Conservation (phyloP, 2,329 filamentous ascomycete species). For the Zymoseptoria tritici region DNA sequence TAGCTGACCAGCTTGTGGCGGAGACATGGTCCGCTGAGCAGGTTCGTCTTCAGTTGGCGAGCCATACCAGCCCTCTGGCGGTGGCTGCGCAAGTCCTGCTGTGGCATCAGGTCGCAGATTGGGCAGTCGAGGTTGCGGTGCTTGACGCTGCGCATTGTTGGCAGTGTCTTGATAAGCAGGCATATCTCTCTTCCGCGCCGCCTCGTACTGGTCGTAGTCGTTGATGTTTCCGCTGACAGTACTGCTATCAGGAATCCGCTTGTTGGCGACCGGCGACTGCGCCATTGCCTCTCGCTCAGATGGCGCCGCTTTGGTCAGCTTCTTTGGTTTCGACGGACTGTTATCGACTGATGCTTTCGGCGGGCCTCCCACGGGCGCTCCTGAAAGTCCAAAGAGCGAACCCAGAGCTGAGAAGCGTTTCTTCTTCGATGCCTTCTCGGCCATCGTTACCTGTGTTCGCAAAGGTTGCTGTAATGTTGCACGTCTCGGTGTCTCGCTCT, state of each 20-base stretch:
- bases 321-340: slow-evolving; percentile 24
- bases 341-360: slow-evolving; percentile 14
- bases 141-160: not conserved
- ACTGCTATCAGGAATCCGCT: not conserved
- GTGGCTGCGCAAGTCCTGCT: not conserved
- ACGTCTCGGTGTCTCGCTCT: not conserved
- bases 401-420: slow-evolving; percentile 41
- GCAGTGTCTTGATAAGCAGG: slow-evolving; percentile 5
- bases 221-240: slow-evolving; percentile 7
- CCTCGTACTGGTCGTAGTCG: slow-evolving; percentile 17
- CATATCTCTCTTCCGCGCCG: slow-evolving; percentile 13
- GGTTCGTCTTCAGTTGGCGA: slow-evolving; percentile 4
- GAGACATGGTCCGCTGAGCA: not conserved
- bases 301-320: slow-evolving; percentile 27
- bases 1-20: not conserved
- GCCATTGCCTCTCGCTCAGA: slow-evolving; percentile 3
- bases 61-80: slow-evolving; percentile 21
- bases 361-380: slow-evolving; percentile 12
- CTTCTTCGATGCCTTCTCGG: slow-evolving; percentile 20
- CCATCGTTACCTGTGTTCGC: slow-evolving; percentile 20
- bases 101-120: not conserved
- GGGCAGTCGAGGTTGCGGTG: slow-evolving; percentile 1
- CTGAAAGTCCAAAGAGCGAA: slow-evolving; percentile 36
- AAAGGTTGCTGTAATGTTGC: slow-evolving; percentile 27
- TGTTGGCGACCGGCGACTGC: not conserved